These are phyloP conservation scores for Solanum peruvianum DNA, from an alignment of 257 asterid genomes.

Conservation along the genomic window DNA sequence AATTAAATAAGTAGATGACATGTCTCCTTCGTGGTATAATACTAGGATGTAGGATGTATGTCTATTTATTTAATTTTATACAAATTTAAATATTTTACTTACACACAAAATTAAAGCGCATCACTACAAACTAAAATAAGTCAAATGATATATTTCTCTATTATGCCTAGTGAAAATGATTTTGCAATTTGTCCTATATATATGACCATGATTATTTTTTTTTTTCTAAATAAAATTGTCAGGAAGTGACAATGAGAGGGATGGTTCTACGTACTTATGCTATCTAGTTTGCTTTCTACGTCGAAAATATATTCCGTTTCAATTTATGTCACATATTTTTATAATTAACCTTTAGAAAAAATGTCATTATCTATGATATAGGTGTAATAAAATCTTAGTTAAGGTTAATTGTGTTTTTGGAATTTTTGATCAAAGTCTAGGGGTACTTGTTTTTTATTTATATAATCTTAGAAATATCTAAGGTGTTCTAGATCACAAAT, in stretches of 20 bases:
- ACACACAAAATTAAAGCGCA: not conserved
- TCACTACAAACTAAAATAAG: not conserved
- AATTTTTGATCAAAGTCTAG: too few species aligned
- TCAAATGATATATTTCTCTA: not conserved
- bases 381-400: too few species aligned
- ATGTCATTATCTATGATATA: too few species aligned
- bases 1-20: too few species aligned
- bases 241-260: not conserved
- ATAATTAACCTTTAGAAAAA: too few species aligned
- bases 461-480: not conserved
- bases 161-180: constrained; percentile 4
- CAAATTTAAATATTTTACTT: too few species aligned
- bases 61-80: too few species aligned
- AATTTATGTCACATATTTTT: not conserved
- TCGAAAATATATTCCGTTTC: not conserved
- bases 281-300: not conserved
- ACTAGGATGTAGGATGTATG: not conserved
- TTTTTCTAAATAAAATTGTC: not conserved
- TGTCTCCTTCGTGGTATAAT: too few species aligned
- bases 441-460: too few species aligned
- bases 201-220: constrained; percentile 10
- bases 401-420: too few species aligned
- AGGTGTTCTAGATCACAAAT: too few species aligned
- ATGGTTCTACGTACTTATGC: not conserved
- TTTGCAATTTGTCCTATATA: constrained; percentile 9